Evolutionary conservation across 345 rosid species (phyloP).

Genomic region (Brassica nigra): DNA sequence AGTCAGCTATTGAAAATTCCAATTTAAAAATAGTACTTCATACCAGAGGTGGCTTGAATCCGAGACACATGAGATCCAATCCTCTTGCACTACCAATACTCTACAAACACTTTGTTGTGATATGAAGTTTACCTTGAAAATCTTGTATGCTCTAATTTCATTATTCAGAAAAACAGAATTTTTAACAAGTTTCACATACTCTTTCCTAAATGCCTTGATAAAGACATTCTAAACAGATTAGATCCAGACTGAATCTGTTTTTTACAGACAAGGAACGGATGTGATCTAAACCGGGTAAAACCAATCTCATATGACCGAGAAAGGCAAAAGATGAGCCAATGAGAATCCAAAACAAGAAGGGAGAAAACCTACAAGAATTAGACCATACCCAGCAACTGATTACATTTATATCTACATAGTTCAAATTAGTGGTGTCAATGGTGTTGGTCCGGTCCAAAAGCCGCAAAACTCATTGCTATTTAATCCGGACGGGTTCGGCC

Average conservation of each 20-base stretch:
- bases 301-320: background rate
- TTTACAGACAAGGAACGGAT: background rate
- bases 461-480: too few species aligned
- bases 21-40: background rate
- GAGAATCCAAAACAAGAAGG: background rate
- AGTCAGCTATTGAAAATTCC: background rate
- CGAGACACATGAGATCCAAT: too few species aligned
- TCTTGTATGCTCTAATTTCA: too few species aligned
- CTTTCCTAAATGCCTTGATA: background rate
- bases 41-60: background rate
- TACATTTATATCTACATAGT: too few species aligned
- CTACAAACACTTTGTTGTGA: background rate
- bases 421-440: too few species aligned
- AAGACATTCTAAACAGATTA: background rate
- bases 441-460: too few species aligned
- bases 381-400: too few species aligned
- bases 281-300: background rate
- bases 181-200: background rate
- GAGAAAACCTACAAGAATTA: background rate
- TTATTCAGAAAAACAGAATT: too few species aligned
- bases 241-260: background rate
- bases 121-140: background rate
- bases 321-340: background rate
- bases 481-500: too few species aligned
- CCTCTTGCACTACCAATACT: background rate